Evolutionary conservation across 139 green algal genomes (phyloP).

Genomic region (Chlamydomonas schloesseri): DNA sequence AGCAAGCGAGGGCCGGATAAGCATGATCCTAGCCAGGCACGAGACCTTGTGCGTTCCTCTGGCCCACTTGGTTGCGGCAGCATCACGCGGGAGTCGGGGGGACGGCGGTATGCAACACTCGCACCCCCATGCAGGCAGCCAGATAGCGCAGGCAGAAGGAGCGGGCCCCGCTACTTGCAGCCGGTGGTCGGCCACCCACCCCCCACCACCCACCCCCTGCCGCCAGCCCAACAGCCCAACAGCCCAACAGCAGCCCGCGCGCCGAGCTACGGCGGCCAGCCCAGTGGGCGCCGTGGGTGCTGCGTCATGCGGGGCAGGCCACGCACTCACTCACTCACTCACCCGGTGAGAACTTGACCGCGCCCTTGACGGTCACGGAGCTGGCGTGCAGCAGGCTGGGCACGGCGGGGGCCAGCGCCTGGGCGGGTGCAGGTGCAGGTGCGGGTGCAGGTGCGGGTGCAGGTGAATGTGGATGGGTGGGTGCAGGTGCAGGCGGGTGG

Average conservation of each 20-base stretch:
- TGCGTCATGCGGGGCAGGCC: no score
- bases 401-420: constrained; percentile 63
- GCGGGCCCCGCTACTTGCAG: no score
- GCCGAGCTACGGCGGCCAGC: background rate
- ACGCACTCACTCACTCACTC: background rate
- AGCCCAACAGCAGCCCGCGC: no score
- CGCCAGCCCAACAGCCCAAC: no score
- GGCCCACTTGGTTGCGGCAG: no score
- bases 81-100: no score
- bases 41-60: background rate
- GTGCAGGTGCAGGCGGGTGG: background rate
- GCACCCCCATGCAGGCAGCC: no score
- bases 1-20: background rate
- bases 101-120: background rate
- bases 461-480: background rate
- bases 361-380: constrained; percentile 83
- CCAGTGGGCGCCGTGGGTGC: background rate
- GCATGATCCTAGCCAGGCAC: background rate
- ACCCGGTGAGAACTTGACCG: constrained; percentile 69
- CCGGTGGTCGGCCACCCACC: no score
- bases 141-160: no score
- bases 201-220: no score
- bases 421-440: background rate
- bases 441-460: background rate
- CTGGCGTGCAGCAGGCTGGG: constrained; percentile 74